Evolutionary conservation across 1,284 basidiomycete species (phyloP).

Genomic region (Leccinum olivaceoglutinosum): DNA sequence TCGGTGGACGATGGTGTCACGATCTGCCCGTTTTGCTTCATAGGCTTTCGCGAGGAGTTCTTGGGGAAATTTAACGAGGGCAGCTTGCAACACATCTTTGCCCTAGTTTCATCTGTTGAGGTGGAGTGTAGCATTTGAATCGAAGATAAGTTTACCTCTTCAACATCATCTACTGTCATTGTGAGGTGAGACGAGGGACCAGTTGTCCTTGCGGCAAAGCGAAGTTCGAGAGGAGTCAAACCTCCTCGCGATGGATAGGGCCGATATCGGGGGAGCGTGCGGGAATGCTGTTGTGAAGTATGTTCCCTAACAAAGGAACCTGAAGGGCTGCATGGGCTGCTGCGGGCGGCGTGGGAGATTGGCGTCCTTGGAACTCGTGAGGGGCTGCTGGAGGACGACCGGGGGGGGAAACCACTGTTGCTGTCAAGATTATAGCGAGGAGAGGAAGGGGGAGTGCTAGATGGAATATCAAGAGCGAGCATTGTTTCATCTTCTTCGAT

Average conservation of each 20-base stretch:
- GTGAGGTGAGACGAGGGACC: background rate
- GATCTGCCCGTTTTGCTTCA: background rate
- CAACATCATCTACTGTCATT: background rate
- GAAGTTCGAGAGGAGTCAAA: background rate
- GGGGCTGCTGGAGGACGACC: no score
- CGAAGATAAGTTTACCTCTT: background rate
- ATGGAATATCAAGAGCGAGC: no score
- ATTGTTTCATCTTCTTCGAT: no score
- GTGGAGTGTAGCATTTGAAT: background rate
- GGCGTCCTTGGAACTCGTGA: no score
- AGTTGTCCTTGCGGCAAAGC: background rate
- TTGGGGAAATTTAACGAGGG: background rate
- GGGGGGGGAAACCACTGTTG: no score
- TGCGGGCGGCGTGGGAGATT: no score
- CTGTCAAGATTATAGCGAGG: no score
- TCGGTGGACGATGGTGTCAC: background rate
- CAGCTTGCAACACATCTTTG: background rate
- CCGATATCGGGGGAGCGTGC: background rate
- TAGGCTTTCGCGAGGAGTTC: background rate
- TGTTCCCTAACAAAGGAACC: background rate
- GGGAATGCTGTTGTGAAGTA: background rate
- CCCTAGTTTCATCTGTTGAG: background rate
- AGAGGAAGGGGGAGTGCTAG: no score
- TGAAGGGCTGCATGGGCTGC: background rate
- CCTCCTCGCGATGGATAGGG: background rate